Conservation (phyloP, 2,329 filamentous ascomycete species). For the Lithohypha guttulata region DNA sequence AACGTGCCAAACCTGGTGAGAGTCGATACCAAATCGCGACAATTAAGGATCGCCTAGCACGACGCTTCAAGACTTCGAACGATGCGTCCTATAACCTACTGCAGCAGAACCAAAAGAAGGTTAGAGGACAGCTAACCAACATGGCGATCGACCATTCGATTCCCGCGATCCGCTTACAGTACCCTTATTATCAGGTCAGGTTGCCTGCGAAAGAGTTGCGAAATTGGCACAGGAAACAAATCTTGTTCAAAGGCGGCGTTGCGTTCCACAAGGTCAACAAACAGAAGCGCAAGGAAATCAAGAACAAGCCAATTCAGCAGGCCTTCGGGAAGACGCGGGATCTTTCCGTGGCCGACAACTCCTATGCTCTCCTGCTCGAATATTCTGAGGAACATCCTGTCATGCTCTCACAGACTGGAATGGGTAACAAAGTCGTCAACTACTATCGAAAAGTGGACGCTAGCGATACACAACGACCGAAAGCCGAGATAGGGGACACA, state of each 20-base stretch:
- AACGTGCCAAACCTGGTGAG: conserved; percentile 28
- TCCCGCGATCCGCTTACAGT: conserved; percentile 81
- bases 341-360: conserved; percentile 79
- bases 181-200: conserved; percentile 90
- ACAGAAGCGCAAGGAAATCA: conserved; percentile 72
- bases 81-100: conserved; percentile 91
- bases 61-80: conserved; percentile 91
- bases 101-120: conserved; percentile 92
- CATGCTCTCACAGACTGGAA: conserved; percentile 90
- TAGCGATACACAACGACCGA: conserved; percentile 66
- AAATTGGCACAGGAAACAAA: conserved; percentile 72
- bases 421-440: conserved; percentile 93
- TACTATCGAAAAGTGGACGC: conserved; percentile 82
- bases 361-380: conserved; percentile 76
- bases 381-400: conserved; percentile 91
- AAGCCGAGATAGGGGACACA: conserved; percentile 76
- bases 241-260: conserved; percentile 59
- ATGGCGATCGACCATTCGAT: conserved; percentile 90
- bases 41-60: conserved; percentile 47
- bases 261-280: conserved; percentile 56
- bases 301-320: conserved; percentile 65
- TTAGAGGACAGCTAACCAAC: conserved; percentile 82
- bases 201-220: conserved; percentile 60
- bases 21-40: conserved; percentile 49
- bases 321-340: conserved; percentile 73